Base-by-base conservation (phyloP, 164 flowering plant genomes). In the Annona cherimola region DNA sequence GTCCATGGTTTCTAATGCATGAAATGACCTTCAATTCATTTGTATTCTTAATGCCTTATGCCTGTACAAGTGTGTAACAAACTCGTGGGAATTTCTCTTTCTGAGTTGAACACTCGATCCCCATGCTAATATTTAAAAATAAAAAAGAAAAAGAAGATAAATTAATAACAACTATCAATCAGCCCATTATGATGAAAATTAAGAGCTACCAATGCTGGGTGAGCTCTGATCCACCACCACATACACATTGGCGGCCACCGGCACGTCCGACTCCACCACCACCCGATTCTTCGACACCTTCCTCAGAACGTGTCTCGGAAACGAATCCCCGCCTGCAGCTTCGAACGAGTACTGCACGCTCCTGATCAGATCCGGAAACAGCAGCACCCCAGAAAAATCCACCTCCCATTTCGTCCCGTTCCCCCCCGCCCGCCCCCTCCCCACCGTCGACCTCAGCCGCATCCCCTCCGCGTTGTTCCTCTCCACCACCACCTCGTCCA, bases 401-500 rank as follows among this genome's bases (percentile, higher is more conserved):
- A 72, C 63, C 19, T 63, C 42, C 69, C 68, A 63, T 8, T n/a
- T 63, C 7, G 44, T 75, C 57, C 73, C 73, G 35, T 64, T 69
- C 16, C 73, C 73, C 0, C 42, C 11, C 2, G 41, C 26, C 11
- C 39, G 9, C n/a, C 69, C 57, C 69, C 62, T 69, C 14, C 59
- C 77, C 8, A 69, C 73, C 45, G 77, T 75, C 1, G 77, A 69
- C 54, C 64, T 69, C 4, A 59, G 45, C 35, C 35, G 42, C 77
- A 75, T 75, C 63, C 77, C 77, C 12, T 39, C 35, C 12, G 14
- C 77, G 12, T 42, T 64, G 64, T 75, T 75, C 69, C 77, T 71
- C 39, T 93, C 96, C 0, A 95, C 82, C 20, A 88, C 83, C 4
- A 95, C 88, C 65, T 90, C 89, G 42, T 85, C 89, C n/a, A 93